Percentiles rank a stretch among this genome's conserved stretches.
Evolutionary conservation across 2,329 filamentous ascomycete genomes (phyloP).

Genomic region (Aotearoamyces nothofagi): DNA sequence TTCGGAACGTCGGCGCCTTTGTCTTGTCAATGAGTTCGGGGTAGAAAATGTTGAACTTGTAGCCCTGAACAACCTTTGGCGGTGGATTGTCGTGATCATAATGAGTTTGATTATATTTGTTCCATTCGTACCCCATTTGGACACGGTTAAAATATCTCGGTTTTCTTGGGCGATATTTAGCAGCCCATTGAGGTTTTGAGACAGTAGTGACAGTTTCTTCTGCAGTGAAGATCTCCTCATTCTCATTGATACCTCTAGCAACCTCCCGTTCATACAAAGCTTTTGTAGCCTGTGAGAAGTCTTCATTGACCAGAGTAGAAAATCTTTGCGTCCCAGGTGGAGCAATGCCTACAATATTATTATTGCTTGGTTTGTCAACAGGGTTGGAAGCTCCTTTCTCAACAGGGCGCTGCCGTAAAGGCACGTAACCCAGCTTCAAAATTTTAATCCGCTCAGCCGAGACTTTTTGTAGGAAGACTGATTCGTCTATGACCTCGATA

Average conservation of each 20-base stretch:
- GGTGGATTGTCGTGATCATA: constrained; percentile 98
- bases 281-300: constrained; percentile 76
- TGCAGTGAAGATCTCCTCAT: constrained; percentile 87
- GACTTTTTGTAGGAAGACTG: constrained; percentile 38
- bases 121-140: constrained; percentile 99
- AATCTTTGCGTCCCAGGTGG: constrained; percentile 50
- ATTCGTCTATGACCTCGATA: constrained; percentile 40
- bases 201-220: constrained; percentile 63
- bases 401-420: constrained; percentile 30
- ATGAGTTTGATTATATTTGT: constrained; percentile 99
- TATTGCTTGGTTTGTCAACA: constrained; percentile 18
- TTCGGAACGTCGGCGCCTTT: constrained; percentile 89
- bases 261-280: constrained; percentile 87
- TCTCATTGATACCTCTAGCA: constrained; percentile 77
- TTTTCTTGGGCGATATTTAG: constrained; percentile 78
- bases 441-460: constrained; percentile 44
- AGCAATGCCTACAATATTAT: constrained; percentile 27
- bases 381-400: constrained; percentile 17
- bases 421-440: constrained; percentile 51
- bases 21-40: constrained; percentile 91
- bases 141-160: constrained; percentile 96
- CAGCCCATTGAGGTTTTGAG: constrained; percentile 61
- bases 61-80: constrained; percentile 94
- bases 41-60: constrained; percentile 99
- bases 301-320: constrained; percentile 52